Conservation (phyloP, 495 filamentous ascomycete genomes). For the Tetracladium setigerum region DNA sequence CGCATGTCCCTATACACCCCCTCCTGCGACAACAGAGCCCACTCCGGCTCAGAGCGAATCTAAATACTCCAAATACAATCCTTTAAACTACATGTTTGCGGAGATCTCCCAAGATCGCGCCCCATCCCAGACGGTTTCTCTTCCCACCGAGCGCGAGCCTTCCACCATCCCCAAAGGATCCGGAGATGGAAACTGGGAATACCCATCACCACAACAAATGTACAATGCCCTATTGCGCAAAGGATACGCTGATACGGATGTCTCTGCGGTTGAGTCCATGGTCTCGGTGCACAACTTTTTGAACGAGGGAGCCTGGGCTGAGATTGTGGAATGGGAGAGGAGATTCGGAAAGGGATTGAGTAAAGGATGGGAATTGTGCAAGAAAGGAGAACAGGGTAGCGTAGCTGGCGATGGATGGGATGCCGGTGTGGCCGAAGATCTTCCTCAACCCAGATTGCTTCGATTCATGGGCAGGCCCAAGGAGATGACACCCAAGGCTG, state of each 20-base stretch:
- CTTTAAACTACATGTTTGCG: constrained; percentile 93
- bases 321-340: constrained; percentile 88
- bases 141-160: constrained; percentile 69
- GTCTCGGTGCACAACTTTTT: constrained; percentile 96
- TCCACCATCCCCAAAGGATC: constrained; percentile 84
- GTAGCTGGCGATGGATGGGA: constrained; percentile 24
- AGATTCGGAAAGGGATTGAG: constrained; percentile 66
- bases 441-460: constrained; percentile 57
- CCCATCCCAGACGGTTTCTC: constrained; percentile 57
- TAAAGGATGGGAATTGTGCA: constrained; percentile 67
- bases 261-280: constrained; percentile 93
- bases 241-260: constrained; percentile 87
- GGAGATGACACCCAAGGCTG: constrained; percentile 86
- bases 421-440: constrained; percentile 32
- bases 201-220: constrained; percentile 98
- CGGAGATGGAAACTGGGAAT: constrained; percentile 81
- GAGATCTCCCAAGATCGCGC: constrained; percentile 73
- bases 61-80: constrained; percentile 66
- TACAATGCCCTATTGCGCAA: constrained; percentile 96
- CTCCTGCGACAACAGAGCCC: constrained; percentile 41
- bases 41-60: constrained; percentile 33
- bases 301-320: constrained; percentile 94
- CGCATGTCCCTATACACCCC: constrained; percentile 40
- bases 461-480: constrained; percentile 82
- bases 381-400: constrained; percentile 58